Conservation (phyloP, 164 flowering plant species). For the Warburgia ugandensis region DNA sequence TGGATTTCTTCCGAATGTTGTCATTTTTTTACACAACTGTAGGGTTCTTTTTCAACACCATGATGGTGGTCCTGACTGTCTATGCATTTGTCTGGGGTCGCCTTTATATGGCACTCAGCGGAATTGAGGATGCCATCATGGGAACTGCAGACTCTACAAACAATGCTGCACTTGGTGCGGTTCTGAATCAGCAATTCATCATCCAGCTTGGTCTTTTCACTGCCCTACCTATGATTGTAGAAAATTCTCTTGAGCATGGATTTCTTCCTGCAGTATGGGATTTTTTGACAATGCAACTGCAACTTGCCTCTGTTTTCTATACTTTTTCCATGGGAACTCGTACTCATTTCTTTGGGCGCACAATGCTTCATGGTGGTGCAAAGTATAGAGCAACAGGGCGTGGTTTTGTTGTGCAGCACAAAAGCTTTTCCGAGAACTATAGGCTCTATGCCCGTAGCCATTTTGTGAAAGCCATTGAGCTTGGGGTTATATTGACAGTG, state of each 20-base stretch:
- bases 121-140: conserved; percentile 46
- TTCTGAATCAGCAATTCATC: conserved; percentile 77
- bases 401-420: conserved; percentile 90
- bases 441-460: conserved; percentile 91
- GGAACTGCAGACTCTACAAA: conserved; percentile 18
- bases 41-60: conserved; percentile 69
- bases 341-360: conserved; percentile 83
- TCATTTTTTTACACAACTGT: conserved; percentile 83
- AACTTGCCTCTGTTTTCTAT: conserved; percentile 75
- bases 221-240: conserved; percentile 90
- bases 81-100: conserved; percentile 89
- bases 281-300: conserved; percentile 82
- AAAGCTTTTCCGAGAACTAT: conserved; percentile 88
- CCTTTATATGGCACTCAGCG: conserved; percentile 84
- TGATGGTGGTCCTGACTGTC: conserved; percentile 71
- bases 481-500: conserved; percentile 64
- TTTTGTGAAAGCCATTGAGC: conserved; percentile 88
- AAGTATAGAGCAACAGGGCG: conserved; percentile 97
- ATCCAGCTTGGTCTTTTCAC: conserved; percentile 89
- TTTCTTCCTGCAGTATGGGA: conserved; percentile 86
- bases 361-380: conserved; percentile 97
- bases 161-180: conserved; percentile 59
- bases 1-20: conserved; percentile 93
- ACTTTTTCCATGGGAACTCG: conserved; percentile 93
- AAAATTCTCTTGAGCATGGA: conserved; percentile 78